Evolutionary conservation across 257 asterid species (phyloP).

Genomic region (Ehretia macrophylla): DNA sequence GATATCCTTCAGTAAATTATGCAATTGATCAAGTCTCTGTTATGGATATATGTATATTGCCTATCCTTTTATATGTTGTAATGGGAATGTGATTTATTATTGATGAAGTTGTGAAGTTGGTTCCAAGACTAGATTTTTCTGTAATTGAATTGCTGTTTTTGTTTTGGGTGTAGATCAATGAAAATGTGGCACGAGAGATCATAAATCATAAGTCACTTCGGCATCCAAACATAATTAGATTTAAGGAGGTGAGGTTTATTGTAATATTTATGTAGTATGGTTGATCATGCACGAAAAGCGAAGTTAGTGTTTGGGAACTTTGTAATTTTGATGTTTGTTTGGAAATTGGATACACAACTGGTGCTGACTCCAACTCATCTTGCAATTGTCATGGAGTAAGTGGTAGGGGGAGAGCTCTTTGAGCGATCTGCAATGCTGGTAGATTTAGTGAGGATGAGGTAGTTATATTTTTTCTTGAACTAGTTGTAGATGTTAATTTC

Average conservation of each 20-base stretch:
- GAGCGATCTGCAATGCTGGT: slow-evolving; percentile 89
- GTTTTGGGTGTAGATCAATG: slow-evolving; percentile 53
- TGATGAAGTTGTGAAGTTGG: too few species aligned
- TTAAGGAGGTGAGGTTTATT: slow-evolving; percentile 53
- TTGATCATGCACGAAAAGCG: not conserved
- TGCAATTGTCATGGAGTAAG: slow-evolving; percentile 87
- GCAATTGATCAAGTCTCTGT: too few species aligned
- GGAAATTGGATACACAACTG: slow-evolving; percentile 37
- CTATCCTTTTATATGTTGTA: too few species aligned
- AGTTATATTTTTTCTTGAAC: not conserved
- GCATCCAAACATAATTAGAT: slow-evolving; percentile 82
- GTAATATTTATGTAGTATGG: not conserved
- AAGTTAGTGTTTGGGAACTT: slow-evolving; percentile 1
- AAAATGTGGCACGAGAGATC: slow-evolving; percentile 82
- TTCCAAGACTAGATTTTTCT: too few species aligned
- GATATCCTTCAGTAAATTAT: too few species aligned
- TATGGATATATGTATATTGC: too few species aligned
- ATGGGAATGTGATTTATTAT: too few species aligned
- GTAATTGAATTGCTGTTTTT: too few species aligned
- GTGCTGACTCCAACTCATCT: slow-evolving; percentile 79
- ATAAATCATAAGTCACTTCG: slow-evolving; percentile 75
- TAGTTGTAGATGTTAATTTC: not conserved
- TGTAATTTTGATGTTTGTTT: slow-evolving; percentile 3
- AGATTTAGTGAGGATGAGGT: slow-evolving; percentile 90
- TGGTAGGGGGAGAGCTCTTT: slow-evolving; percentile 85